phyloP scores from a whole-genome alignment of 345 rosid species.

The Syzygium aromaticum region DNA sequence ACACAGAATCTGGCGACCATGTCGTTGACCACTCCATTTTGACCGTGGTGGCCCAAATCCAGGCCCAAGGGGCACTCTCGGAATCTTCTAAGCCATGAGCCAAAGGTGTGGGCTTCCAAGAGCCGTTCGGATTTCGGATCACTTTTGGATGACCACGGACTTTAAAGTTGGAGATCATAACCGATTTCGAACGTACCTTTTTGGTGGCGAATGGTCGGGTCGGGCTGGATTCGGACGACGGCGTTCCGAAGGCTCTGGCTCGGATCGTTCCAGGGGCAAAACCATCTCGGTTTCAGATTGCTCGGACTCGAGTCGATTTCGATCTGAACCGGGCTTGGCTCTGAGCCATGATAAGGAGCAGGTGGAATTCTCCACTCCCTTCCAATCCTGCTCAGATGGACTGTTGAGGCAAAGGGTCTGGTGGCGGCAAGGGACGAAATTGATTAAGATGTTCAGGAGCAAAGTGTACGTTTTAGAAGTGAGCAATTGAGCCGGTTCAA shows the following conservation, averaged over 20 bases:
- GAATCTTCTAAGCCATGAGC: not conserved
- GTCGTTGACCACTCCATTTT: not conserved
- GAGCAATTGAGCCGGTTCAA: not conserved
- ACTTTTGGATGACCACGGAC: not conserved
- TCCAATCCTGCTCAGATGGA: too few species aligned
- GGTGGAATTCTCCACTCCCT: not conserved
- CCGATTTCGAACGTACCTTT: not conserved
- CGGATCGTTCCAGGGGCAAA: not conserved
- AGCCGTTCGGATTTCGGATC: not conserved
- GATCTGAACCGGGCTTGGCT: not conserved
- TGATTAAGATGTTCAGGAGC: not conserved
- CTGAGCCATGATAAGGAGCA: not conserved
- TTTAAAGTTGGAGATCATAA: not conserved
- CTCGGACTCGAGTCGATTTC: not conserved
- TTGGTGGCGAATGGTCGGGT: not conserved
- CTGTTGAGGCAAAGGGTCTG: not conserved
- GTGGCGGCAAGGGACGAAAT: not conserved
- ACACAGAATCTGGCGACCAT: not conserved
- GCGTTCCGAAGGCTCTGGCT: not conserved
- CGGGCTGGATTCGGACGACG: accelerated
- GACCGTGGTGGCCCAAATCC: not conserved
- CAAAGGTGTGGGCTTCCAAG: not conserved
- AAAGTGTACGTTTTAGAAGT: not conserved
- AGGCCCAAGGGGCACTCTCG: not conserved
- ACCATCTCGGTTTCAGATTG: not conserved